These are phyloP conservation scores for Mikania micrantha DNA, from an alignment of 129 eudicot genomes.

Conservation along the genomic window DNA sequence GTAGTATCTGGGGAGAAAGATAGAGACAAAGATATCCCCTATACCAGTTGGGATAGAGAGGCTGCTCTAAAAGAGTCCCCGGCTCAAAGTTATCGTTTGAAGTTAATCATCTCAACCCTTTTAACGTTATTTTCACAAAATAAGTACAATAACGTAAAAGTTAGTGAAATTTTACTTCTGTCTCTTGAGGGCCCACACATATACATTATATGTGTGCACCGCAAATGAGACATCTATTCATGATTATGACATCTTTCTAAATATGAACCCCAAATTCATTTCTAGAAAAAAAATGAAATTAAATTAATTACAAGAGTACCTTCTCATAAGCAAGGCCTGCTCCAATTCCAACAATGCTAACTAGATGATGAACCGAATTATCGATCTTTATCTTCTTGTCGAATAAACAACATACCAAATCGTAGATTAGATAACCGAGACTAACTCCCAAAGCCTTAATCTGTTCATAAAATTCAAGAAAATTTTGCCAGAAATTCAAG, in stretches of 20 bases:
- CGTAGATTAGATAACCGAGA: conserved; percentile 68
- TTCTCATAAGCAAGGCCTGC: conserved; percentile 75
- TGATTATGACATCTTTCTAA: conserved; percentile 1
- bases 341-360: conserved; percentile 65
- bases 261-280: not conserved
- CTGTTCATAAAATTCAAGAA: conserved; percentile 38
- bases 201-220: too few relatives aligned
- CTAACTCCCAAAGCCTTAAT: conserved; percentile 56
- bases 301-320: conserved; percentile 31
- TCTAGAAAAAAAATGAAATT: not conserved
- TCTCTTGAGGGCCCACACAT: too few relatives aligned
- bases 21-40: too few relatives aligned
- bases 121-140: too few relatives aligned
- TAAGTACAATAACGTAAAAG: too few relatives aligned
- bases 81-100: too few relatives aligned
- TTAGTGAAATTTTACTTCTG: too few relatives aligned
- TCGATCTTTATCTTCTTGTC: conserved; percentile 54
- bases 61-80: too few relatives aligned
- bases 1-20: too few relatives aligned
- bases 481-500: not conserved
- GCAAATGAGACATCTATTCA: too few relatives aligned
- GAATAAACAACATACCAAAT: conserved; percentile 59
- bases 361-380: conserved; percentile 71
- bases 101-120: too few relatives aligned
- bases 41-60: too few relatives aligned